These are phyloP conservation scores for Vigna angularis DNA, from an alignment of 306 rosid species.

Conservation along the genomic window DNA sequence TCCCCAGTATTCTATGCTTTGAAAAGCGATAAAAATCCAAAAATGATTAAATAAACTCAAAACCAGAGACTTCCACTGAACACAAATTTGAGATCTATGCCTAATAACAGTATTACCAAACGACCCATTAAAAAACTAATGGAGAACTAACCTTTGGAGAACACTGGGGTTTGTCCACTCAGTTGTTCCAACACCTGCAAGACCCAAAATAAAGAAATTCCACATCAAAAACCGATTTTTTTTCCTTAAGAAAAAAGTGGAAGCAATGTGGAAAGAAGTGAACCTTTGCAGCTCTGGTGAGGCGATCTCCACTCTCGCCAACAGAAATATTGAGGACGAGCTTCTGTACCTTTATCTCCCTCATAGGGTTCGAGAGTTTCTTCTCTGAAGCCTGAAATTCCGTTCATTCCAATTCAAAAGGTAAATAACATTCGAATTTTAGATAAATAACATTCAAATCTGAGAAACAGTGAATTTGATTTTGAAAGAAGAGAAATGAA, in stretches of 20 bases:
- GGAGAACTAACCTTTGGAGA: slow-evolving; percentile 56
- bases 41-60: background rate
- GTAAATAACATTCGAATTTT: background rate
- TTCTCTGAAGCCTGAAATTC: slow-evolving; percentile 71
- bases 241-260: background rate
- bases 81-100: background rate
- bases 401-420: slow-evolving; percentile 8
- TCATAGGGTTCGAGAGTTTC: slow-evolving; percentile 79
- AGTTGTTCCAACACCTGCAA: slow-evolving; percentile 79
- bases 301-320: slow-evolving; percentile 85
- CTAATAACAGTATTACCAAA: slow-evolving; percentile 32
- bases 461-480: background rate
- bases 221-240: background rate
- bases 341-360: slow-evolving; percentile 82
- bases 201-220: background rate
- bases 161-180: slow-evolving; percentile 80
- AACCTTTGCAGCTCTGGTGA: slow-evolving; percentile 86
- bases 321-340: slow-evolving; percentile 86
- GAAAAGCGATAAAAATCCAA: background rate
- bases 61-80: background rate
- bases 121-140: background rate
- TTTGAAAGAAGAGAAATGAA: background rate
- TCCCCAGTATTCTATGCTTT: background rate
- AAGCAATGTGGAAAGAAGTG: background rate
- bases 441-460: background rate